Percentiles rank a stretch among this genome's conserved stretches.
phyloP scores from a whole-genome alignment of 768 basidiomycete species.

The Collybia mongolica region DNA sequence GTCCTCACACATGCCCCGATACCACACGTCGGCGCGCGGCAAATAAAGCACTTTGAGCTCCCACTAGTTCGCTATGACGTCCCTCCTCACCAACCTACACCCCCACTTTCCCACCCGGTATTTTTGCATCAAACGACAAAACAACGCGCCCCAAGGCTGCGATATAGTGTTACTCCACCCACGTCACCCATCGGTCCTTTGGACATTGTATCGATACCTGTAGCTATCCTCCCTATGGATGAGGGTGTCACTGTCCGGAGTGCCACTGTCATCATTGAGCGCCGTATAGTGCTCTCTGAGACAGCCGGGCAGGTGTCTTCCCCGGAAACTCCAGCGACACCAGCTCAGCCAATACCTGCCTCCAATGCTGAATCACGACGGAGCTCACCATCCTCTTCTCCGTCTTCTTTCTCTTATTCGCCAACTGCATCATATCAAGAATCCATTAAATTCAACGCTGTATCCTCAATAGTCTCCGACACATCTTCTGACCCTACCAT shows the following conservation, averaged over 20 bases:
- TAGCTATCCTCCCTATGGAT: constrained; percentile 62
- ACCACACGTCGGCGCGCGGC: constrained; percentile 63
- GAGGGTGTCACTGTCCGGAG: constrained; percentile 56
- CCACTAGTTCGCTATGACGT: constrained; percentile 70
- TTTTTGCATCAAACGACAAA: constrained; percentile 47
- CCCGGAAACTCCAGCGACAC: constrained; percentile 18
- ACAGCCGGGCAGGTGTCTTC: constrained; percentile 19
- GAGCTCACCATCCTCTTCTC: constrained; percentile 24
- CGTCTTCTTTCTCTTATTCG: constrained; percentile 30
- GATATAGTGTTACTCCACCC: constrained; percentile 58
- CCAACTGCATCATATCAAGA: constrained; percentile 24
- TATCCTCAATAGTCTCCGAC: constrained; percentile 21
- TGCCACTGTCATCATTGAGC: constrained; percentile 65
- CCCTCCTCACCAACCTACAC: constrained; percentile 39
- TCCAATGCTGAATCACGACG: constrained; percentile 14
- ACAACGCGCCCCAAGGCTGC: constrained; percentile 55
- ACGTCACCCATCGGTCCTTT: constrained; percentile 64
- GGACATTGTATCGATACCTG: constrained; percentile 66
- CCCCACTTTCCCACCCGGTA: constrained; percentile 32
- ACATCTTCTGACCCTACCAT: constrained; percentile 41
- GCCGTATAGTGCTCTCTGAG: constrained; percentile 64
- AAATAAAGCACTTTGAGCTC: constrained; percentile 70
- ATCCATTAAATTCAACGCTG: constrained; percentile 8
- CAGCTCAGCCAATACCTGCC: constrained; percentile 16
- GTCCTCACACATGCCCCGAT: constrained; percentile 70